Percentiles rank a stretch among this genome's conserved stretches.
Evolutionary conservation across 1,284 basidiomycete species (phyloP).

Genomic region (Lentinus polychrous): DNA sequence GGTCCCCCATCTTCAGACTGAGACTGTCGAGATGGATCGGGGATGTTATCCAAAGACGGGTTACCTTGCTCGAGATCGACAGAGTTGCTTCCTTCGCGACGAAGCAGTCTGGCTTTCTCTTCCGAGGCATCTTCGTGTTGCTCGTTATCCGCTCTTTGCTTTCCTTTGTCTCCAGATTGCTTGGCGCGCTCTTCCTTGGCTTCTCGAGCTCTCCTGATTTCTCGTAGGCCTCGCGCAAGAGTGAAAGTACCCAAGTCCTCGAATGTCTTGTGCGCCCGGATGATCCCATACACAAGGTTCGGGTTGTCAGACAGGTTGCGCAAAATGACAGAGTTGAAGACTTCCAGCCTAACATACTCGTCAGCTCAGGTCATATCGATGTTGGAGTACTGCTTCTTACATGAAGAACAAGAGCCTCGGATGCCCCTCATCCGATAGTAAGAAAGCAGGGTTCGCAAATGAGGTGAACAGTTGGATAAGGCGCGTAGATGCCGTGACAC

Average conservation of each 20-base stretch:
- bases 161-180: constrained; percentile 30
- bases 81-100: constrained; percentile 31
- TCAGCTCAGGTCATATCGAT: constrained; percentile 6
- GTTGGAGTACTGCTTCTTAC: constrained; percentile 31
- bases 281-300: constrained; percentile 81
- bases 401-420: constrained; percentile 89
- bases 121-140: constrained; percentile 32
- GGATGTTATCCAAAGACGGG: constrained; percentile 20
- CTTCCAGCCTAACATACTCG: constrained; percentile 62
- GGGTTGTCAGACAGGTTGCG: constrained; percentile 74
- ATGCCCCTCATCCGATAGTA: constrained; percentile 91
- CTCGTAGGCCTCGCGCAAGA: constrained; percentile 72
- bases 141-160: constrained; percentile 17
- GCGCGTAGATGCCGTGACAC: constrained; percentile 74
- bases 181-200: constrained; percentile 61
- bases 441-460: constrained; percentile 83
- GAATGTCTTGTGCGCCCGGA: constrained; percentile 77
- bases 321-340: constrained; percentile 80
- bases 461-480: constrained; percentile 85
- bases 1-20: constrained; percentile 20
- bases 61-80: constrained; percentile 18
- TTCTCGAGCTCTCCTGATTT: constrained; percentile 70
- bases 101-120: constrained; percentile 58
- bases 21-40: constrained; percentile 17
- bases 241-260: constrained; percentile 89